Evolutionary conservation across 768 basidiomycete genomes (phyloP), one percentile per base, ranked within the genome.

Genomic region (Xerocomellus amylosporus): DNA sequence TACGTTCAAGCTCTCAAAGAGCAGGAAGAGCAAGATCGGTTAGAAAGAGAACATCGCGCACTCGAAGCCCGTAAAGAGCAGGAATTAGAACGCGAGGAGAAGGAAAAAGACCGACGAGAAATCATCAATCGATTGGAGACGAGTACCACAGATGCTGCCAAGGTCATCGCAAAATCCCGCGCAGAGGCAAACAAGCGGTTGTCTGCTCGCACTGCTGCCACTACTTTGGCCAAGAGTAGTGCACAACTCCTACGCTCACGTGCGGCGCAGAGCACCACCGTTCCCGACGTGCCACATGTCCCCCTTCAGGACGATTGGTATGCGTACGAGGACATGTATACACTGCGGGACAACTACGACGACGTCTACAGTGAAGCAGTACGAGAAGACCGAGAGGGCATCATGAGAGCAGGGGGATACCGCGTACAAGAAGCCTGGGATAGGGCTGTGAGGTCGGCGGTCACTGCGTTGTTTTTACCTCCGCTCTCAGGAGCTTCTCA

Each of bases 331-430:
- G 86, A 89, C 60, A 76, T 78, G 73, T 90, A 80, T 63, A 68
- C 72, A 22, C 50, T 90, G 47, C 71, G 63, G n/a, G 73, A 73
- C 30, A 75, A 76, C 13, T 94, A 93, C 70, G 76, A 84, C 46
- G 90, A 92, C 61, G 79, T 85, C 39, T 75, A 80, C 62, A 90
- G 88, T 59, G 88, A 89, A 53, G 86, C 86, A 14, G 86, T 92
- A 19, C 75, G 87, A 61, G 80, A 81, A 61, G 90, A 92, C 65
- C 72, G 82, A 53, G 88, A 88, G 56, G 88, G 87, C 14, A 84
- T 87, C 60, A 88, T 88, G 86, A 77, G 86, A 40, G 91, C 84
- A 20, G 93, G 91, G 9, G 93, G 93, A 9, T 95, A 92, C 66
- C 77, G 74, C 58, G 76, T 90, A 5, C 84, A 89, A 56, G 88